Evolutionary conservation across 306 rosid genomes (phyloP).

Genomic region (Nissolia schottii): DNA sequence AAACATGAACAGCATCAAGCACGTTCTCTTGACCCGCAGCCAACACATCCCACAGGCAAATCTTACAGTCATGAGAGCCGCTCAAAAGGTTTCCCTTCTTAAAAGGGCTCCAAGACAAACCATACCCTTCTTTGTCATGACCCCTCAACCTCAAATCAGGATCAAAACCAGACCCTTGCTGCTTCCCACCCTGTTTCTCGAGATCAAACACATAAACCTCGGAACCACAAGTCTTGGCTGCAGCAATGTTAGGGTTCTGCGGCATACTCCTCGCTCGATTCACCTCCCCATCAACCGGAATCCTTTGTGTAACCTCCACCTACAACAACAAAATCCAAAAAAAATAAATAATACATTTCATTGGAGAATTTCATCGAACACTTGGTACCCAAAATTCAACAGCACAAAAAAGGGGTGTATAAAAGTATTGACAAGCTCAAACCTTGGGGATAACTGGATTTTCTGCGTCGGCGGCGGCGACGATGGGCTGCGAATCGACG

Average conservation of each 20-base stretch:
- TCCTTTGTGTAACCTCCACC: conserved; percentile 62
- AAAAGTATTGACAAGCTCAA: background rate
- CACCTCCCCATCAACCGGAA: conserved; percentile 89
- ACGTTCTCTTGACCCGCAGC: conserved; percentile 42
- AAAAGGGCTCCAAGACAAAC: conserved; percentile 78
- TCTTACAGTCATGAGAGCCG: conserved; percentile 71
- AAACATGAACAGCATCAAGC: conserved; percentile 64
- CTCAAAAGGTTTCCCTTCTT: conserved; percentile 75
- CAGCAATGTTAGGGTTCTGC: conserved; percentile 56
- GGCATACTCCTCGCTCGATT: conserved; percentile 88
- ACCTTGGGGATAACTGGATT: conserved; percentile 62
- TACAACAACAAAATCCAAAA: conserved; percentile 5
- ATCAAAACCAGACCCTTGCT: conserved; percentile 33
- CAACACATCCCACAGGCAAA: conserved; percentile 88
- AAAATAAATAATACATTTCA: background rate
- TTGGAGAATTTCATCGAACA: conserved; percentile 39
- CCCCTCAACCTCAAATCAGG: conserved; percentile 91
- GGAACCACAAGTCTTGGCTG: conserved; percentile 69
- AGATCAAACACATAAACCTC: conserved; percentile 81
- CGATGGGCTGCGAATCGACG: conserved; percentile 25
- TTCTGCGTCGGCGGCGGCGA: conserved; percentile 9
- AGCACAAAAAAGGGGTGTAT: background rate
- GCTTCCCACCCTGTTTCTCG: conserved; percentile 19
- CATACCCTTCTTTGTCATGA: conserved; percentile 92
- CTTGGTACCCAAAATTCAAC: background rate